Conservation (phyloP, 2,329 filamentous ascomycete genomes). For the Cordyceps militaris region DNA sequence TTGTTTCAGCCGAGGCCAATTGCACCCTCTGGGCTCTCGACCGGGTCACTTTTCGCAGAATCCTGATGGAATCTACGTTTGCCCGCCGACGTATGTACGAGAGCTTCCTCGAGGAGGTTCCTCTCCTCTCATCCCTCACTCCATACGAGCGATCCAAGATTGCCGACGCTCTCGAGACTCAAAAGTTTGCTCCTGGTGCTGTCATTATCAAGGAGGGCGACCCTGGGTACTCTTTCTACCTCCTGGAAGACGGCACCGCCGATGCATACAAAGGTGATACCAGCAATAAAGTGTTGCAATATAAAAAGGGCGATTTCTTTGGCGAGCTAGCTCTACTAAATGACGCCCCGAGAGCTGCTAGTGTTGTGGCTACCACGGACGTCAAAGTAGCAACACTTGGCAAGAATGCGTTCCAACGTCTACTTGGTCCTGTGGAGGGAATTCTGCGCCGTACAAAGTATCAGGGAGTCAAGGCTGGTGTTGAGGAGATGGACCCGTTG, state of each 20-base stretch:
- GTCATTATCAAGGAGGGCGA: conserved; percentile 89
- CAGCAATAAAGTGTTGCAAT: conserved; percentile 66
- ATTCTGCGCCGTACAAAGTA: conserved; percentile 81
- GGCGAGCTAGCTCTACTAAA: conserved; percentile 91
- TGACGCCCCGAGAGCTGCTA: conserved; percentile 87
- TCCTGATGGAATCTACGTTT: conserved; percentile 97
- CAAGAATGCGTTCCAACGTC: conserved; percentile 88
- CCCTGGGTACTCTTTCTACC: conserved; percentile 83
- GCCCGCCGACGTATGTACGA: conserved; percentile 95
- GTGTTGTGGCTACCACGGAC: conserved; percentile 73
- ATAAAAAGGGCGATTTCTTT: conserved; percentile 92
- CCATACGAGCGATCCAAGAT: conserved; percentile 96
- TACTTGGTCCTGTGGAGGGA: conserved; percentile 86
- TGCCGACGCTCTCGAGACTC: conserved; percentile 87
- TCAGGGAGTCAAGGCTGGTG: conserved; percentile 51
- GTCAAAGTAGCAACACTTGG: conserved; percentile 90
- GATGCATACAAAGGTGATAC: conserved; percentile 76
- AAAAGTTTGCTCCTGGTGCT: conserved; percentile 73
- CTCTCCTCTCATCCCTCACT: conserved; percentile 73
- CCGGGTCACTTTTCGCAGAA: conserved; percentile 91
- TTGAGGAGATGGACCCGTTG: conserved; percentile 62
- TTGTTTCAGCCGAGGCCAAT: conserved; percentile 70
- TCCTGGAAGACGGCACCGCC: conserved; percentile 81
- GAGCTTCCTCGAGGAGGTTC: conserved; percentile 90
- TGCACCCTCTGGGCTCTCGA: conserved; percentile 92